These are phyloP conservation scores for Pythium insidiosum DNA, from an alignment of 352 stramenopile genomes.

Conservation along the genomic window DNA sequence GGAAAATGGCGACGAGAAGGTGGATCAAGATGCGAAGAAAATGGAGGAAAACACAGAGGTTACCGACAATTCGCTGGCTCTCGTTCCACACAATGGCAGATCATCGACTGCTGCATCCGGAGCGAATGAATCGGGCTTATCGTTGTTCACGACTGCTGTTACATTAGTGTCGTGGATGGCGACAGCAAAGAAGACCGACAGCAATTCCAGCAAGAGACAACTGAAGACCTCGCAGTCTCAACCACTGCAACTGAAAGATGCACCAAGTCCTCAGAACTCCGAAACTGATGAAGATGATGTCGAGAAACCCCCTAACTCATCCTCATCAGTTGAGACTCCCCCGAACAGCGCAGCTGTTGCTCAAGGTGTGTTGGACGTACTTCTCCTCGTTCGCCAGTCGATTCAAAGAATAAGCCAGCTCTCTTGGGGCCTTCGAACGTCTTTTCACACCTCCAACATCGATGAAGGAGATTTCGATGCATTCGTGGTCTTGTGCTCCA, in stretches of 20 bases:
- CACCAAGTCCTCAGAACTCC: conserved; percentile 54
- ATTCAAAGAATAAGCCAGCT: conserved; percentile 78
- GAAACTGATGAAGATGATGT: conserved; percentile 71
- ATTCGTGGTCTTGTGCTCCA: conserved; percentile 82
- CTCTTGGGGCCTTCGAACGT: conserved; percentile 76
- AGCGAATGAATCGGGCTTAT: conserved; percentile 20
- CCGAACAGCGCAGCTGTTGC: conserved; percentile 45
- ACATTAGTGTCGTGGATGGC: conserved; percentile 63
- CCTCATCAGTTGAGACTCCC: conserved; percentile 43
- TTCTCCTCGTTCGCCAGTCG: conserved; percentile 78
- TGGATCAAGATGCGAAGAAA: conserved; percentile 3
- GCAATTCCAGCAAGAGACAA: conserved; percentile 1
- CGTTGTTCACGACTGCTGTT: conserved; percentile 30
- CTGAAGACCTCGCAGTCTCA: background rate
- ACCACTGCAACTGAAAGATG: too few relatives aligned
- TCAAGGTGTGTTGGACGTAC: conserved; percentile 58
- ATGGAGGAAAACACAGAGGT: conserved; percentile 3
- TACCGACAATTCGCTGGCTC: conserved; percentile 5
- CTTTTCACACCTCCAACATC: conserved; percentile 77
- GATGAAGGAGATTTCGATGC: conserved; percentile 79
- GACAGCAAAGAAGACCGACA: conserved; percentile 35
- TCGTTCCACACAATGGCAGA: conserved; percentile 10
- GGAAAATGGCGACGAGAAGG: conserved; percentile 11
- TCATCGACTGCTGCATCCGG: conserved; percentile 1
- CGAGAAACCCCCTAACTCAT: conserved; percentile 50